Percentiles rank a stretch among this genome's conserved stretches.
Conservation (phyloP, 352 stramenopile genomes). For the Phytophthora cryptogea region DNA sequence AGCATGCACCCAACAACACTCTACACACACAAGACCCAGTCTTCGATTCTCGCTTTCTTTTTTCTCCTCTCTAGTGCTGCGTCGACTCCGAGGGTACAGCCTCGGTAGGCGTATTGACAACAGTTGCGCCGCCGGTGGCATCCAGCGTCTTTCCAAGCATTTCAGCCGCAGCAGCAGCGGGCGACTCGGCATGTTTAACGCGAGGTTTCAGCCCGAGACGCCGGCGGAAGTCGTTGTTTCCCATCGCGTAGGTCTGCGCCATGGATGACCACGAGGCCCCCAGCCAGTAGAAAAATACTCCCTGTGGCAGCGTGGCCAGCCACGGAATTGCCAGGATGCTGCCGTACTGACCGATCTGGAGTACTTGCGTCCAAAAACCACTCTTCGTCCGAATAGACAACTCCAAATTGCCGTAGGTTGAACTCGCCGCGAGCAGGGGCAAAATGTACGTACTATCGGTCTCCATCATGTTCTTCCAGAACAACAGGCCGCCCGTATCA, state of each 20-base stretch:
- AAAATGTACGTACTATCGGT: constrained; percentile 65
- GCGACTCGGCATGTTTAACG: constrained; percentile 29
- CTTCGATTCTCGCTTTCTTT: background rate
- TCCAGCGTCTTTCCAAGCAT: constrained; percentile 25
- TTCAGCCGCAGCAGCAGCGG: constrained; percentile 17
- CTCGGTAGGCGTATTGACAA: constrained; percentile 3
- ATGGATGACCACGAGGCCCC: constrained; percentile 71
- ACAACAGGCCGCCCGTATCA: constrained; percentile 61
- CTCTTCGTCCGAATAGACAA: constrained; percentile 52
- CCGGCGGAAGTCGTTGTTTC: constrained; percentile 69
- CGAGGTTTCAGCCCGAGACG: constrained; percentile 55
- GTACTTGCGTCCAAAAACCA: constrained; percentile 47
- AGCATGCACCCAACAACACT: no score
- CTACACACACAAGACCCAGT: background rate
- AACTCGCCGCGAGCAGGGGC: constrained; percentile 52
- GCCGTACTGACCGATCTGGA: constrained; percentile 55
- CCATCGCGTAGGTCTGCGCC: constrained; percentile 62
- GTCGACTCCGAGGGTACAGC: constrained; percentile 2
- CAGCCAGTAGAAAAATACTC: constrained; percentile 88
- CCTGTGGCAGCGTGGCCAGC: constrained; percentile 56
- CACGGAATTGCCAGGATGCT: constrained; percentile 60
- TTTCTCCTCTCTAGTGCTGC: constrained; percentile 16
- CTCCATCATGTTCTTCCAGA: constrained; percentile 73
- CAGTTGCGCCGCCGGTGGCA: constrained; percentile 4
- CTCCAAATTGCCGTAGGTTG: constrained; percentile 74